A percentile compares a stretch with the other conserved stretches of the same genome.
Evolutionary conservation across 768 basidiomycete species (phyloP).

Genomic region (Lyophyllum decastes): DNA sequence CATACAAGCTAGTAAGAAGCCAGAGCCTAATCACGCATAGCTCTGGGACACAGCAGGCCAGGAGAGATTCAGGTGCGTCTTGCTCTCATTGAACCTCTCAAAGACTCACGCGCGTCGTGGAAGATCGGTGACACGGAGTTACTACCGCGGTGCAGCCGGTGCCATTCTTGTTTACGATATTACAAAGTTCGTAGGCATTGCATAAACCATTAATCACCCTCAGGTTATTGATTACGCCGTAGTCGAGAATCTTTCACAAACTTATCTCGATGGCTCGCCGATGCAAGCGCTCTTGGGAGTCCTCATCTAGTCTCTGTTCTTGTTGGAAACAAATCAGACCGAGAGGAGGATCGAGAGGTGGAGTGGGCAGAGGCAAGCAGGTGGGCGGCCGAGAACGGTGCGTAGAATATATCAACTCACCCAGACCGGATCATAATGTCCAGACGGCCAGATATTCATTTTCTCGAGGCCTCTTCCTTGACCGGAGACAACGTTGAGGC

Average conservation of each 20-base stretch:
- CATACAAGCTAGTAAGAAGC: not conserved
- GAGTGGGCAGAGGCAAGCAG: constrained; percentile 93
- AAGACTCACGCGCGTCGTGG: constrained; percentile 11
- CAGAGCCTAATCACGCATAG: constrained; percentile 37
- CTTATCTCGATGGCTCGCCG: constrained; percentile 87
- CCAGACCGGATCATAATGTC: constrained; percentile 4
- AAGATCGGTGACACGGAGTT: constrained; percentile 91
- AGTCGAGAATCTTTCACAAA: constrained; percentile 89
- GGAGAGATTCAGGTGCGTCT: constrained; percentile 80
- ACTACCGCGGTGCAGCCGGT: constrained; percentile 93
- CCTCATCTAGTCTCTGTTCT: constrained; percentile 88
- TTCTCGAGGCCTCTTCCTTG: constrained; percentile 90
- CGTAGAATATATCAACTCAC: constrained; percentile 17
- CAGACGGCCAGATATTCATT: constrained; percentile 72
- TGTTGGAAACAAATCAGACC: constrained; percentile 95
- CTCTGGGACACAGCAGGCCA: constrained; percentile 98
- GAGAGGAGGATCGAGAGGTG: constrained; percentile 93
- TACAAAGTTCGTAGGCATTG: constrained; percentile 59
- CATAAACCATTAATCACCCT: not conserved
- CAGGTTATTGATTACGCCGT: constrained; percentile 19
- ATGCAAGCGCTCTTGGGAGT: constrained; percentile 90
- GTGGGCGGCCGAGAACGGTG: constrained; percentile 97
- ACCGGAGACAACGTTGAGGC: constrained; percentile 93
- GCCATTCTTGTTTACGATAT: constrained; percentile 94
- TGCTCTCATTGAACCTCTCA: not conserved